Conservation (phyloP, 345 rosid species). For the Brassica napus region DNA sequence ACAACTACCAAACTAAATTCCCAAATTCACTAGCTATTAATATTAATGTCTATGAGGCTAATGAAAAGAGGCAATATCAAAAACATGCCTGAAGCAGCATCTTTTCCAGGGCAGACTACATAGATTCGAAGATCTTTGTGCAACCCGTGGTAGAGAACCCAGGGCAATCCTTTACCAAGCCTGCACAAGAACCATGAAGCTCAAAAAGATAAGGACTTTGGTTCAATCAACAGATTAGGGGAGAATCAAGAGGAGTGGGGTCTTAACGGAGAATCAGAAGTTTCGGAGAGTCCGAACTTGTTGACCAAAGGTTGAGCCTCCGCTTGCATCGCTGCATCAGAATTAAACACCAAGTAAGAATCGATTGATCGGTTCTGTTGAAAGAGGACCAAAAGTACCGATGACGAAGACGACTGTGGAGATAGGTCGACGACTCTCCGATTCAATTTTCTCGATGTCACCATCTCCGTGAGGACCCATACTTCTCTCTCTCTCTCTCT, state of each 20-base stretch:
- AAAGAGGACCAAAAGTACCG: constrained; percentile 44
- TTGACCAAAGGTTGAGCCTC: constrained; percentile 88
- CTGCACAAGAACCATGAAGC: constrained; percentile 51
- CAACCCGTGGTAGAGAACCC: constrained; percentile 76
- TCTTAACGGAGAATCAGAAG: constrained; percentile 52
- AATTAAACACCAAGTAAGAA: background rate
- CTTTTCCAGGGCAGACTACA: constrained; percentile 86
- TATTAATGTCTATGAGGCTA: background rate
- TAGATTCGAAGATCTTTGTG: constrained; percentile 65
- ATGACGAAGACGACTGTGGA: constrained; percentile 72
- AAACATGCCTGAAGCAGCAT: constrained; percentile 52
- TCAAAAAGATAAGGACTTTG: background rate
- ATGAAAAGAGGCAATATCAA: background rate
- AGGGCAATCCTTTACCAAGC: constrained; percentile 80
- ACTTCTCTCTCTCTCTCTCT: background rate
- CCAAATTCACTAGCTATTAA: background rate
- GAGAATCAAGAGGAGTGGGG: no score
- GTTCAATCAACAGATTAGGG: no score
- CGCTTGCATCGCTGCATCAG: constrained; percentile 76
- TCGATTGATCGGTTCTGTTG: background rate
- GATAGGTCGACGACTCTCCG: constrained; percentile 42
- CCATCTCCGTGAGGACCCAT: constrained; percentile 66
- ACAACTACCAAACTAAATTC: background rate
- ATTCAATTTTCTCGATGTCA: constrained; percentile 41
- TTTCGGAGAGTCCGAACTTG: constrained; percentile 64